A percentile compares a stretch with the other conserved stretches of the same genome.
Evolutionary conservation across 2,329 filamentous ascomycete genomes (phyloP).

Genomic region (Rhynchosporium agropyri): DNA sequence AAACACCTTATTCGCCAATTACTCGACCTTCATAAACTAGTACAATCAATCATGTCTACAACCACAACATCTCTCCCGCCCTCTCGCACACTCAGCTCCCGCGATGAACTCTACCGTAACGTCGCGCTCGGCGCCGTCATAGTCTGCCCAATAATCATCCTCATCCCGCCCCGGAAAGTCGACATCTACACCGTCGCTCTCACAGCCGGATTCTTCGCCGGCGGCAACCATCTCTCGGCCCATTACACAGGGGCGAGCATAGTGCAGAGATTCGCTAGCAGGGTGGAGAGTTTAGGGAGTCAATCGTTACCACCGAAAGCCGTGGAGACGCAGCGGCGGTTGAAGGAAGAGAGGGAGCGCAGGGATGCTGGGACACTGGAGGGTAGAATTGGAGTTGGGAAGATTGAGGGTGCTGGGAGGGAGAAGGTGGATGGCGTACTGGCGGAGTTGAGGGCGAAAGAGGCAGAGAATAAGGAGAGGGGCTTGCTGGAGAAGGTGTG

Average conservation of each 20-base stretch:
- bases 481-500: constrained; percentile 53
- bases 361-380: constrained; percentile 14
- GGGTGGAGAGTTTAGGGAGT: constrained; percentile 18
- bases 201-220: constrained; percentile 43
- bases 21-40: too few relatives aligned
- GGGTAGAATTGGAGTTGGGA: too few relatives aligned
- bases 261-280: constrained; percentile 28
- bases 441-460: constrained; percentile 23
- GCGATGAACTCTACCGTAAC: constrained; percentile 30
- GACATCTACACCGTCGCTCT: constrained; percentile 62
- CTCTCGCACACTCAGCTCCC: constrained; percentile 10
- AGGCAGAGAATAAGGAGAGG: constrained; percentile 28
- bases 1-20: too few relatives aligned
- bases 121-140: constrained; percentile 51
- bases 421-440: not conserved
- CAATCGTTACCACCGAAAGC: constrained; percentile 32
- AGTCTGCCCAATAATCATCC: constrained; percentile 55
- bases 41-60: constrained; percentile 21
- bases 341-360: constrained; percentile 34
- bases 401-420: too few relatives aligned
- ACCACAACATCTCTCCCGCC: constrained; percentile 15
- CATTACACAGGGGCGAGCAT: constrained; percentile 40
- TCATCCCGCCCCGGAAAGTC: constrained; percentile 63
- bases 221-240: constrained; percentile 38
- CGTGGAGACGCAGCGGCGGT: constrained; percentile 32